Conservation (phyloP, 2,329 filamentous ascomycete species). For the Aspergillus proliferans region DNA sequence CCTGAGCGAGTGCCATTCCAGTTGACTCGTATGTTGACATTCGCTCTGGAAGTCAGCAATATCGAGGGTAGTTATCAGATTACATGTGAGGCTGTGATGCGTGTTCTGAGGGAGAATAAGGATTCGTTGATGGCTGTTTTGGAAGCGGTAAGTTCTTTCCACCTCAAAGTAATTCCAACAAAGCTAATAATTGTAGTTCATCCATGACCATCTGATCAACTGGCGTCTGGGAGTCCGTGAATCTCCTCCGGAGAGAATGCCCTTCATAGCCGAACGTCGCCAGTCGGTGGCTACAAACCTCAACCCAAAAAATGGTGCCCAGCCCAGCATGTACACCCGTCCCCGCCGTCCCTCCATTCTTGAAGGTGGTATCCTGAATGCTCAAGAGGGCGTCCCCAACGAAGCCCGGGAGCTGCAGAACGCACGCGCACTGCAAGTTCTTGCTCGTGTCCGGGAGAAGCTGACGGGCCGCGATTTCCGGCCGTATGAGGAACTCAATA, state of each 20-base stretch:
- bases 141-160: slow-evolving; percentile 69
- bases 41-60: slow-evolving; percentile 99
- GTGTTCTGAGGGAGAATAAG: slow-evolving; percentile 92
- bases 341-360: slow-evolving; percentile 64
- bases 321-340: slow-evolving; percentile 61
- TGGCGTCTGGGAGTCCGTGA: slow-evolving; percentile 74
- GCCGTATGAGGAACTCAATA: slow-evolving; percentile 72
- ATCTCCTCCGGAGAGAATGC: slow-evolving; percentile 50
- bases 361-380: slow-evolving; percentile 47
- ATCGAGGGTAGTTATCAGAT: slow-evolving; percentile 98
- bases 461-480: slow-evolving; percentile 91
- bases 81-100: slow-evolving; percentile 97
- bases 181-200: slow-evolving; percentile 59
- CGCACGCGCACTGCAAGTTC: slow-evolving; percentile 81
- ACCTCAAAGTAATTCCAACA: not conserved
- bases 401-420: slow-evolving; percentile 74
- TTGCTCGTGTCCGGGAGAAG: slow-evolving; percentile 90
- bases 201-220: slow-evolving; percentile 96
- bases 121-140: slow-evolving; percentile 97
- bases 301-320: slow-evolving; percentile 46
- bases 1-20: slow-evolving; percentile 97
- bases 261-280: slow-evolving; percentile 56
- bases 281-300: slow-evolving; percentile 51
- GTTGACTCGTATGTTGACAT: slow-evolving; percentile 96
- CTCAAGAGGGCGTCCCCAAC: slow-evolving; percentile 34